phyloP scores from a whole-genome alignment of 768 basidiomycete genomes.

The Coprinellus micaceus region DNA sequence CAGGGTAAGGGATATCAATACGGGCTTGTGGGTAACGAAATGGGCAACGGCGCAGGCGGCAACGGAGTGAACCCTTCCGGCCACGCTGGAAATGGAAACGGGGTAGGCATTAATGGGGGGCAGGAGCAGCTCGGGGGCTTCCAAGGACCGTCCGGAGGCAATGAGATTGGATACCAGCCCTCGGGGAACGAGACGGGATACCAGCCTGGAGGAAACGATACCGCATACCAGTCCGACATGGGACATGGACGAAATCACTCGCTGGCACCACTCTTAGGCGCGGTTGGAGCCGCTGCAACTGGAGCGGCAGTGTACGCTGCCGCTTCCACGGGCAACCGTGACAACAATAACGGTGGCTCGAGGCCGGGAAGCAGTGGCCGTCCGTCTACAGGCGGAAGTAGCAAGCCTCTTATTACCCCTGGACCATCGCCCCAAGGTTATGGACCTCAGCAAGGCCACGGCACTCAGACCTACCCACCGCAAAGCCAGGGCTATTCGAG shows the following conservation, averaged over 20 bases:
- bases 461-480: background rate
- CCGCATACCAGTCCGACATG: slow-evolving; percentile 1
- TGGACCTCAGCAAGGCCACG: background rate
- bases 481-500: background rate
- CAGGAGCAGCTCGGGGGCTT: slow-evolving; percentile 1
- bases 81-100: background rate
- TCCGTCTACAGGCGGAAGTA: slow-evolving; percentile 2
- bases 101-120: background rate
- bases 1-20: background rate
- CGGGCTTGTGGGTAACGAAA: background rate
- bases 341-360: background rate
- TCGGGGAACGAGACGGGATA: background rate
- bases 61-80: background rate
- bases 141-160: background rate
- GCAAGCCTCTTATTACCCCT: background rate
- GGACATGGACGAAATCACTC: background rate
- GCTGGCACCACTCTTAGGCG: background rate
- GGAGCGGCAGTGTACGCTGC: background rate
- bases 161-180: background rate
- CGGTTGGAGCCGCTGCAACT: background rate
- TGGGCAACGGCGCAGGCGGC: too few species aligned
- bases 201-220: background rate
- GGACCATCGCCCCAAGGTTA: background rate
- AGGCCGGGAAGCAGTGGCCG: background rate
- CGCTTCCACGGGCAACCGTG: background rate